These are phyloP conservation scores for Hanseniaspora lachancei DNA, from an alignment of 805 yeast genomes.

Conservation along the genomic window DNA sequence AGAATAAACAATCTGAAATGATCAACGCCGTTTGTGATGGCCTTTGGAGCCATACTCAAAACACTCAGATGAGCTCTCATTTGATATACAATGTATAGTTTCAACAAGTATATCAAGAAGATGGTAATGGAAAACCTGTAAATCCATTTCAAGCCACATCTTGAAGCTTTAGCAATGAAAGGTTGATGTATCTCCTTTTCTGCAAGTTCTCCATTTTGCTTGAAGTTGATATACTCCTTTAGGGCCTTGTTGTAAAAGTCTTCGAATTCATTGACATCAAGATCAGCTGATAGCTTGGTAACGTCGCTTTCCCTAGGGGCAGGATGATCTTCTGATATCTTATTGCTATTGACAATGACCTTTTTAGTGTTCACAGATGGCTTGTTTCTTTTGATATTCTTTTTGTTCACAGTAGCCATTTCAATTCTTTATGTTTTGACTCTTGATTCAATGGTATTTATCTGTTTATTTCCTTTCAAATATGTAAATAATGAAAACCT, in stretches of 20 bases:
- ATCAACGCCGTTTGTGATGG: background rate
- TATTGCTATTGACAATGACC: background rate
- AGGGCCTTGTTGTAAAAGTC: slow-evolving; percentile 10
- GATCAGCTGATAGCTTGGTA: background rate
- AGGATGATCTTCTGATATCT: background rate
- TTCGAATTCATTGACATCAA: slow-evolving; percentile 8
- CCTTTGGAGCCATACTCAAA: background rate
- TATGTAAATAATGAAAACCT: no score
- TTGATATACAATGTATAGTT: slow-evolving; percentile 13
- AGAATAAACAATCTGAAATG: slow-evolving; percentile 1
- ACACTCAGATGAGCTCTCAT: slow-evolving; percentile 8
- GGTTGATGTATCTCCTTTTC: background rate
- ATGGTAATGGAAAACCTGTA: slow-evolving; percentile 4
- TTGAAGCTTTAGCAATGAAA: background rate
- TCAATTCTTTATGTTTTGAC: background rate
- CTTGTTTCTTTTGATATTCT: background rate
- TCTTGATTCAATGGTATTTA: no score
- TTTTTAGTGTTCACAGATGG: slow-evolving; percentile 1
- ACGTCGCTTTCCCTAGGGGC: background rate
- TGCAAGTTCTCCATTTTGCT: background rate
- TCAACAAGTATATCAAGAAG: slow-evolving; percentile 7
- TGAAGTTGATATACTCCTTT: slow-evolving; percentile 8
- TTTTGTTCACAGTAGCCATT: background rate
- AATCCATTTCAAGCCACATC: background rate
- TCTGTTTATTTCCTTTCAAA: background rate